Evolutionary conservation across 495 filamentous ascomycete species (phyloP), one percentile per base, ranked within the genome.

Genomic region (Hypoxylon fuscum): DNA sequence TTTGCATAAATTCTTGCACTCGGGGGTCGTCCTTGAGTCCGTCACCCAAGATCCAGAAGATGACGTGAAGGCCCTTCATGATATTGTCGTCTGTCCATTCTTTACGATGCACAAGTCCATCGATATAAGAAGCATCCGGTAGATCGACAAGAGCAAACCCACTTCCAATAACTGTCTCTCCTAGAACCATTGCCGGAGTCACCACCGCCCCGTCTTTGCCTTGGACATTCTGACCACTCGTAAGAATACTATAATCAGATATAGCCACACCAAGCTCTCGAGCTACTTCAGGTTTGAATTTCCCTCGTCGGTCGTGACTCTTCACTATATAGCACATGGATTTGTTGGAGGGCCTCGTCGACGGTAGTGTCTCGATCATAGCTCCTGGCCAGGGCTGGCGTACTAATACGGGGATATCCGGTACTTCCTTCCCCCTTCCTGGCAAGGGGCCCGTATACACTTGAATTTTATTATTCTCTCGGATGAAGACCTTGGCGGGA

Each of bases 321-420:
- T 88, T 88, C 50, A 96, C 79, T 64, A 99, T 86, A 70, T 98
- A 99, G 41, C 87, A 96, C 46, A 96, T 74, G 9, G 93, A 87
- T 31, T 88, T 85, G 10, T 72, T 71, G 2, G 84, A 84, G 10
- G 85, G 87, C 29, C 76, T 73, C 0, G 92, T 90, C 3, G 77
- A 74, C 4, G 93, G 94, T 0, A 97, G 79, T 9, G 59, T 72
- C 1, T 82, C 70, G 11, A 91, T 73, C 48, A 81, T 68, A 6
- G 90, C 86, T 5, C 87, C 90, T 2, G 93, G 93, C 93, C 93
- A 97, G 1, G 93, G 92, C 68, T 85, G 77, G 14, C 91, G 85
- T 6, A 92, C 86, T 20, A 93, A 72, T 0, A 96, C 92, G 2
- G 81, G 88, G 55, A 90, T 87, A 67, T 93, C 79, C 14, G 87